Percentiles rank a stretch among this genome's conserved stretches.
These are phyloP conservation scores for Aspergillus sp. DNA, from an alignment of 2,329 filamentous ascomycete genomes.

Conservation along the genomic window DNA sequence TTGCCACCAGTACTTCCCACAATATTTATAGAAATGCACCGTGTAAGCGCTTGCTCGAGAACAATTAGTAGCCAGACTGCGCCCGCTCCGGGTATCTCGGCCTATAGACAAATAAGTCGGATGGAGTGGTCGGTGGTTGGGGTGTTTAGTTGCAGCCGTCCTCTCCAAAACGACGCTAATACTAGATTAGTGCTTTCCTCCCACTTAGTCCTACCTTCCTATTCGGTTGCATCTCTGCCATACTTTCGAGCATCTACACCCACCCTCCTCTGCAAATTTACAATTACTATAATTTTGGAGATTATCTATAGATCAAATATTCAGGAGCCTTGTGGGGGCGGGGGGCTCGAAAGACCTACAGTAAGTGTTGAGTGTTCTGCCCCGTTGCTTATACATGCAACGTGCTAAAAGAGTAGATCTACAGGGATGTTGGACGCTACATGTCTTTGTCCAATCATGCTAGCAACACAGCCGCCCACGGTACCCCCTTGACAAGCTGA, in stretches of 20 bases:
- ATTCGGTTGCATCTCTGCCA: background rate
- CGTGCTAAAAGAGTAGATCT: background rate
- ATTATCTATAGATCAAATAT: too few relatives aligned
- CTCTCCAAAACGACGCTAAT: too few relatives aligned
- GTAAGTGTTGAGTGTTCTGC: background rate
- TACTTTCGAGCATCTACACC: background rate
- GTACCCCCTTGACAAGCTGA: background rate
- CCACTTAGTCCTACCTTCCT: background rate
- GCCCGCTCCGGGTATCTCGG: too few relatives aligned
- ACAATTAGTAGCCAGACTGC: too few relatives aligned
- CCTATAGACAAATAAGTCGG: too few relatives aligned
- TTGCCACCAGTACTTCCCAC: too few relatives aligned
- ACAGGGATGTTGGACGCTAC: slow-evolving; percentile 7
- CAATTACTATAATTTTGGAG: too few relatives aligned
- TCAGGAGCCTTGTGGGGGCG: background rate
- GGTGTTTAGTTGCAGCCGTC: too few relatives aligned
- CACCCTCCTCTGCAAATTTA: too few relatives aligned
- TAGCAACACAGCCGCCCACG: slow-evolving; percentile 13
- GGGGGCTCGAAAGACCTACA: background rate
- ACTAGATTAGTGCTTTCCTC: background rate
- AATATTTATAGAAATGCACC: too few relatives aligned
- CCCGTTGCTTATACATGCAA: background rate
- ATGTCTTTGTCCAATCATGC: slow-evolving; percentile 13
- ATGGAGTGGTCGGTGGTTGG: too few relatives aligned
- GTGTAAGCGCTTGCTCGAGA: too few relatives aligned